Conservation (phyloP, 1,284 basidiomycete species). For the Sanguinoderma infundibulare region DNA sequence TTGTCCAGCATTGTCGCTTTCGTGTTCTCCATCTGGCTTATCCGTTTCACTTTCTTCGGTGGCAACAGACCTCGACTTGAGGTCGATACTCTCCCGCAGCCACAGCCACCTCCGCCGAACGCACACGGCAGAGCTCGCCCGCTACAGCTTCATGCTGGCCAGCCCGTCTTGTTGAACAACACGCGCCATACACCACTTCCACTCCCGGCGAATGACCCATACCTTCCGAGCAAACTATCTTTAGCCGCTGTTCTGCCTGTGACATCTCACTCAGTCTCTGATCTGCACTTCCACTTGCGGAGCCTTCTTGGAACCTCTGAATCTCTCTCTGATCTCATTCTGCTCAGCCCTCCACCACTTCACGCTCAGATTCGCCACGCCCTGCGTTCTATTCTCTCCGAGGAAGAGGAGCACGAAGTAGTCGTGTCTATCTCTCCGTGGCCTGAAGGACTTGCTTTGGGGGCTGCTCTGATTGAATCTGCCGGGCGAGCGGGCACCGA, state of each 20-base stretch:
- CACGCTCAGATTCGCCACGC: conserved; percentile 38
- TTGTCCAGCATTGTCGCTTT: conserved; percentile 11
- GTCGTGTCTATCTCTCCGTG: conserved; percentile 49
- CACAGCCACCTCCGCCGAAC: neutral
- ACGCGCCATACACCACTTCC: neutral
- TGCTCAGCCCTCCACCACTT: conserved; percentile 50
- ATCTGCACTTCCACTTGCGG: conserved; percentile 39
- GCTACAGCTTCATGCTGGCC: neutral
- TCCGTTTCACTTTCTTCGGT: conserved; percentile 5
- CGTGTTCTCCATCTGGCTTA: conserved; percentile 13
- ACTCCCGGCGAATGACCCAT: neutral
- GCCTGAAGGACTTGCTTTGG: conserved; percentile 32
- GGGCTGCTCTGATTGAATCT: conserved; percentile 39
- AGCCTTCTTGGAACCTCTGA: conserved; percentile 40
- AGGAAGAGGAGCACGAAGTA: conserved; percentile 36
- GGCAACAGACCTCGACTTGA: neutral
- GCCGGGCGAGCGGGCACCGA: conserved; percentile 45
- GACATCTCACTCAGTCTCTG: conserved; percentile 37
- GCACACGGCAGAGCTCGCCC: neutral
- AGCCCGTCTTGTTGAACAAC: neutral
- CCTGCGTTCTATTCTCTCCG: conserved; percentile 40
- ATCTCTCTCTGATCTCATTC: conserved; percentile 47
- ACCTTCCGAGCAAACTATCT: conserved; percentile 22
- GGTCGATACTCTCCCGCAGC: neutral
- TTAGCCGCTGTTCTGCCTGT: conserved; percentile 58